Evolutionary conservation across 208 protist species (phyloP).

Genomic region (Crithidia fasciculata): DNA sequence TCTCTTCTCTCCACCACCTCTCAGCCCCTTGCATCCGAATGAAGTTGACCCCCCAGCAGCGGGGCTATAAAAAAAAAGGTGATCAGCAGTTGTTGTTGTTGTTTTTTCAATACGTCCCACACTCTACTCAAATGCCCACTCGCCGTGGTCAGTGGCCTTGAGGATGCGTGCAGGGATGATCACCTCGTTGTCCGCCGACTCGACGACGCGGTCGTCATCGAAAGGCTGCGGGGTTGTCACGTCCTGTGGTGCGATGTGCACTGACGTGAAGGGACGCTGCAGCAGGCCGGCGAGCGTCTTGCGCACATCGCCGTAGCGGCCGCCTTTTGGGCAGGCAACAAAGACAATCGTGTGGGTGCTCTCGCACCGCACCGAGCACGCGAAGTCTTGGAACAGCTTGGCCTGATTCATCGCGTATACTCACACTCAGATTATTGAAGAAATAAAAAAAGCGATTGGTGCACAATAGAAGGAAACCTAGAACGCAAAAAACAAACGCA

Average conservation of each 20-base stretch:
- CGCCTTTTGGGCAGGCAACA: slow-evolving; percentile 56
- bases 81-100: not conserved
- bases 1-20: no score
- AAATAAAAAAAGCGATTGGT: not conserved
- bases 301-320: slow-evolving; percentile 70
- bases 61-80: not conserved
- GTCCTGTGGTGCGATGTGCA: slow-evolving; percentile 37
- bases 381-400: slow-evolving; percentile 57
- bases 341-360: slow-evolving; percentile 60
- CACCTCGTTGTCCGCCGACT: slow-evolving; percentile 32
- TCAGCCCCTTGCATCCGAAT: no score
- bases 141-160: slow-evolving; percentile 31
- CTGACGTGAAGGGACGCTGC: slow-evolving; percentile 44
- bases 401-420: slow-evolving; percentile 37
- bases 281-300: slow-evolving; percentile 72
- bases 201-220: slow-evolving; percentile 38
- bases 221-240: slow-evolving; percentile 24
- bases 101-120: not conserved
- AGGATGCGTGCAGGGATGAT: slow-evolving; percentile 52
- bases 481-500: not conserved
- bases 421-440: not conserved
- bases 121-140: slow-evolving; percentile 45
- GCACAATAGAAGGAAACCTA: not conserved
- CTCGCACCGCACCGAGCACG: slow-evolving; percentile 62
- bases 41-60: no score